phyloP scores from a whole-genome alignment of 106 monocot genomes.

The Phalaenopsis equestris region DNA sequence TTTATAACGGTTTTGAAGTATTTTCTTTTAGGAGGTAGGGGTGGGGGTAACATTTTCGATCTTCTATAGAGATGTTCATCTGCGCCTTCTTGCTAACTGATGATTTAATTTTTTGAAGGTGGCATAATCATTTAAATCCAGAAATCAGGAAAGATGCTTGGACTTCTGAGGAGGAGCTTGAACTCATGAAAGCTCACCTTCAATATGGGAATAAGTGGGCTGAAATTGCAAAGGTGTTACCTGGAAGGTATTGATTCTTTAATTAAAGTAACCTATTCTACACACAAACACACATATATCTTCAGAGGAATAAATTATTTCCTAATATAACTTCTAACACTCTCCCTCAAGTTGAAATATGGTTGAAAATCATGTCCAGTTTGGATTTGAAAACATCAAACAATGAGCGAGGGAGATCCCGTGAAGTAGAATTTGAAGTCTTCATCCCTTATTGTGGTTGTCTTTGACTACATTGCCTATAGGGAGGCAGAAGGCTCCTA shows the following conservation, averaged over 20 bases:
- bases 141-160: conserved; percentile 81
- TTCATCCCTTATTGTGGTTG: no score
- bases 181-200: conserved; percentile 64
- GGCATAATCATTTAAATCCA: conserved; percentile 97
- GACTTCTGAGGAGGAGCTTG: conserved; percentile 75
- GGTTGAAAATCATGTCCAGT: no score
- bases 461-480: no score
- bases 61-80: background rate
- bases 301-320: no score
- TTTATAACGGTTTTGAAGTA: background rate
- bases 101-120: conserved; percentile 34
- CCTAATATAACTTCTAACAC: no score
- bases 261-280: background rate
- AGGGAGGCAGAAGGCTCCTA: no score
- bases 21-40: background rate
- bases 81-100: background rate
- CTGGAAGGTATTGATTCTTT: conserved; percentile 60
- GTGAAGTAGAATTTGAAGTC: no score
- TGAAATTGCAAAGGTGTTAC: conserved; percentile 80
- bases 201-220: conserved; percentile 90
- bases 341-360: no score
- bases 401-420: no score
- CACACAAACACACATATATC: no score
- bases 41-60: background rate
- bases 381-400: no score